These are phyloP conservation scores for Lasiosphaeria ovina DNA, from an alignment of 495 filamentous ascomycete species.

Conservation along the genomic window DNA sequence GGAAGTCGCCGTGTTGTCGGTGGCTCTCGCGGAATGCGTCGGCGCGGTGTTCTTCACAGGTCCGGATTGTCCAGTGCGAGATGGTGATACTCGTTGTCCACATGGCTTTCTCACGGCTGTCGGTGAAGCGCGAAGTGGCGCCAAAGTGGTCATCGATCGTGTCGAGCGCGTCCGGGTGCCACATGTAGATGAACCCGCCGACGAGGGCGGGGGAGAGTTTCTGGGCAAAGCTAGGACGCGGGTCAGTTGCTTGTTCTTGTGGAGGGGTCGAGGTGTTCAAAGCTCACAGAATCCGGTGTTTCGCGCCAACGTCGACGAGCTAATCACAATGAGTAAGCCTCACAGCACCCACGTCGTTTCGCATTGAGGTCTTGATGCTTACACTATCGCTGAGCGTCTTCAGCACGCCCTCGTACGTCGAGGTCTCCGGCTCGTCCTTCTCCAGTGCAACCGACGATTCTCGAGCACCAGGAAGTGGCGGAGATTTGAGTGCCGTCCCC, in stretches of 20 bases:
- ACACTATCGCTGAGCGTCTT: slow-evolving; percentile 7
- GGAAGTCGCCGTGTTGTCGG: slow-evolving; percentile 18
- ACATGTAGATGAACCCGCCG: slow-evolving; percentile 13
- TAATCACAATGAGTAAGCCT: background rate
- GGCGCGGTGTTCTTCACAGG: slow-evolving; percentile 1
- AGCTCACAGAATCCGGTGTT: slow-evolving; percentile 11
- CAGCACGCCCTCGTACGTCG: background rate
- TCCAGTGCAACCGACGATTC: background rate
- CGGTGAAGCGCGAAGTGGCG: slow-evolving; percentile 13
- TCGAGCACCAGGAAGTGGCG: background rate
- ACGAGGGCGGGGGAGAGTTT: slow-evolving; percentile 8
- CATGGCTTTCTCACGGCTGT: slow-evolving; percentile 7
- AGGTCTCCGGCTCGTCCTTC: background rate
- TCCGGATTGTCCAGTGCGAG: slow-evolving; percentile 17
- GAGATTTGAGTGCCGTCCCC: background rate
- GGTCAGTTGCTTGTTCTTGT: background rate
- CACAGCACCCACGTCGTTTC: background rate
- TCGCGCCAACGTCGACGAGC: slow-evolving; percentile 13
- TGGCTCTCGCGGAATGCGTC: slow-evolving; percentile 7
- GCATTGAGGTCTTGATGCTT: background rate
- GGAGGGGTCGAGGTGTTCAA: background rate
- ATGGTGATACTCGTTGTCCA: slow-evolving; percentile 19
- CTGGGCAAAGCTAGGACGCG: slow-evolving; percentile 3
- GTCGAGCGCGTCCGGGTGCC: slow-evolving; percentile 16
- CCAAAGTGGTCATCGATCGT: slow-evolving; percentile 17